Percentiles rank a stretch among this genome's conserved stretches.
Conservation (phyloP, 2,329 filamentous ascomycete species). For the Fusarium camptoceras region DNA sequence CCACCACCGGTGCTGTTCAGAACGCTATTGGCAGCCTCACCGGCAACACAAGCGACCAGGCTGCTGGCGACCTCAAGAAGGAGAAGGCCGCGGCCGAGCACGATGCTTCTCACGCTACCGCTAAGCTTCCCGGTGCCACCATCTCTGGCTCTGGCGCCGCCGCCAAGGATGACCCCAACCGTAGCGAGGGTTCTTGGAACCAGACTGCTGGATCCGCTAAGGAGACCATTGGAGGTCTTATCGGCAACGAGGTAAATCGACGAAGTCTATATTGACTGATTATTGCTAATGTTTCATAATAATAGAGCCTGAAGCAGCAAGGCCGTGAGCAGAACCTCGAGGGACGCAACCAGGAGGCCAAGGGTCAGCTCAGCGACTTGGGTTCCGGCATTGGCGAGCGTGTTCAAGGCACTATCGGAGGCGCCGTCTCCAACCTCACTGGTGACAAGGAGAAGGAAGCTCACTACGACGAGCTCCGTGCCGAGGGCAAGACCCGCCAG, state of each 20-base stretch:
- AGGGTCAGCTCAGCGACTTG: slow-evolving; percentile 82
- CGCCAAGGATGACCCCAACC: slow-evolving; percentile 78
- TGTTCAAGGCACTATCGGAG: slow-evolving; percentile 77
- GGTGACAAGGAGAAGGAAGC: slow-evolving; percentile 75
- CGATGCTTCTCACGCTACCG: slow-evolving; percentile 78
- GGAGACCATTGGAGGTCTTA: slow-evolving; percentile 79
- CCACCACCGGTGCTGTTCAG: slow-evolving; percentile 78
- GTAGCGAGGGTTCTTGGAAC: slow-evolving; percentile 80
- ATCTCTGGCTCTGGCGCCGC: slow-evolving; percentile 77
- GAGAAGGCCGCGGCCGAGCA: slow-evolving; percentile 74
- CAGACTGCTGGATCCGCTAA: slow-evolving; percentile 90
- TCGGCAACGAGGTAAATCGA: slow-evolving; percentile 75
- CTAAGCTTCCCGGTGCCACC: slow-evolving; percentile 78
- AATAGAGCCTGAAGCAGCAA: slow-evolving; percentile 70
- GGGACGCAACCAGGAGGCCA: slow-evolving; percentile 84
- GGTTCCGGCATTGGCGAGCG: slow-evolving; percentile 73
- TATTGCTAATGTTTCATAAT: slow-evolving; percentile 52
- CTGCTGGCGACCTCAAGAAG: slow-evolving; percentile 73
- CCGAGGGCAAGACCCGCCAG: slow-evolving; percentile 85
- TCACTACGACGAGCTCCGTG: slow-evolving; percentile 77
- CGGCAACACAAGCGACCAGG: slow-evolving; percentile 76
- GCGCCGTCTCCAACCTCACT: slow-evolving; percentile 76
- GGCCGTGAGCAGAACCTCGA: slow-evolving; percentile 83
- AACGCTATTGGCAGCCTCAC: slow-evolving; percentile 77
- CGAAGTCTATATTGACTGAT: not conserved